These are phyloP conservation scores for Alternaria gaisen DNA, from an alignment of 2,329 filamentous ascomycete genomes.

Conservation along the genomic window DNA sequence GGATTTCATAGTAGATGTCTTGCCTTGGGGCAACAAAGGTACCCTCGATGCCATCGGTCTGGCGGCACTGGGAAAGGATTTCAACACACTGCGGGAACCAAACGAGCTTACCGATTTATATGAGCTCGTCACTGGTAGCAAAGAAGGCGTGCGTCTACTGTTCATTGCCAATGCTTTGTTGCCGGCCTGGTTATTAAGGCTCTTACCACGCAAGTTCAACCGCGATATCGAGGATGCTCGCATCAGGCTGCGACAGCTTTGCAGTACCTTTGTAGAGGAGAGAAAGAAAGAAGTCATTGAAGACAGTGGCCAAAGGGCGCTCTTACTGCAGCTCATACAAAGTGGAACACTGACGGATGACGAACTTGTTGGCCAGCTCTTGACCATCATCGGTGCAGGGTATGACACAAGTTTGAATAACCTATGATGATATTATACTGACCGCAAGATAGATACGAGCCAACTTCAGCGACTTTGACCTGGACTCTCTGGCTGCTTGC, in stretches of 20 bases:
- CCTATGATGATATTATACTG: no score
- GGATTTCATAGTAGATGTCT: background rate
- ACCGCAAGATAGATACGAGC: background rate
- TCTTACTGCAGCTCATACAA: conserved; percentile 3
- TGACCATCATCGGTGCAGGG: background rate
- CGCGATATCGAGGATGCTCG: no score
- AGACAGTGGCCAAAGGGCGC: background rate
- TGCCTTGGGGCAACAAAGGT: background rate
- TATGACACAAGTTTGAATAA: no score
- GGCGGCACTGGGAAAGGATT: conserved; percentile 1
- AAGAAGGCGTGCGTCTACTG: background rate
- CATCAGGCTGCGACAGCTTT: background rate
- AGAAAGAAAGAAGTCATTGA: background rate
- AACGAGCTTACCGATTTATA: background rate
- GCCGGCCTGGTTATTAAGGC: background rate
- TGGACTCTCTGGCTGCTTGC: conserved; percentile 1
- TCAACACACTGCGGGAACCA: background rate
- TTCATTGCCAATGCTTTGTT: background rate
- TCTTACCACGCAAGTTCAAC: background rate
- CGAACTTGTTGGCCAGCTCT: background rate
- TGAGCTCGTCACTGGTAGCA: conserved; percentile 1
- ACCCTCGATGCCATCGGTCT: conserved; percentile 3
- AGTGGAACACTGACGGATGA: background rate
- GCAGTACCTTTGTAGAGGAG: background rate
- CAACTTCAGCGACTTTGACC: background rate